A percentile compares a stretch with the other conserved stretches of the same genome.
Evolutionary conservation across 2,329 filamentous ascomycete species (phyloP).

Genomic region (Cadophora gregata): DNA sequence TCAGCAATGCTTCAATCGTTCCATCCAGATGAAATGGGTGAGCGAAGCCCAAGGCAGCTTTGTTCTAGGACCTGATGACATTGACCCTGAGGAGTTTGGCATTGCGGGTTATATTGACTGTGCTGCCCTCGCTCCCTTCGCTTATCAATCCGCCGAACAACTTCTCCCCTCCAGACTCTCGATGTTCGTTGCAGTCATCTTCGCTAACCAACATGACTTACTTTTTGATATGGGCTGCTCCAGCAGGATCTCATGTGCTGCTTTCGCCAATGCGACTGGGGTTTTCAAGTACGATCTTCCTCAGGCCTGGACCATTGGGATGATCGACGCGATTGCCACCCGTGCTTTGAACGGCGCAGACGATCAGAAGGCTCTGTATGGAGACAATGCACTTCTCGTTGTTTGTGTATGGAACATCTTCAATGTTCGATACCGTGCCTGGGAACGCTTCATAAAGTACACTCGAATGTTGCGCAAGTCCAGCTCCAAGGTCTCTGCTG

Average conservation of each 20-base stretch:
- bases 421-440: slow-evolving; percentile 18
- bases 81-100: background rate
- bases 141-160: slow-evolving; percentile 33
- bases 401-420: slow-evolving; percentile 12
- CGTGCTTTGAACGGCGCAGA: background rate
- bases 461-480: background rate
- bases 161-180: background rate
- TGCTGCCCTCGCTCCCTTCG: background rate
- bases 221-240: slow-evolving; percentile 19
- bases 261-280: background rate
- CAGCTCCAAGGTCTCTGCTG: background rate
- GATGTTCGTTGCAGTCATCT: slow-evolving; percentile 13
- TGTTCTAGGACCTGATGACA: background rate
- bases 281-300: slow-evolving; percentile 10
- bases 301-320: slow-evolving; percentile 7
- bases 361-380: slow-evolving; percentile 4
- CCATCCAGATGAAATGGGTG: background rate
- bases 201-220: slow-evolving; percentile 16
- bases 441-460: slow-evolving; percentile 24
- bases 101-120: background rate
- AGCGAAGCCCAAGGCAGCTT: background rate
- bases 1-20: background rate
- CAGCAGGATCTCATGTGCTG: slow-evolving; percentile 14
- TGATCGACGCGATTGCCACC: slow-evolving; percentile 10
- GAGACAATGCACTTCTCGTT: slow-evolving; percentile 14